Base-by-base conservation (phyloP, 306 rosid genomes). In the Acacia crassicarpa region DNA sequence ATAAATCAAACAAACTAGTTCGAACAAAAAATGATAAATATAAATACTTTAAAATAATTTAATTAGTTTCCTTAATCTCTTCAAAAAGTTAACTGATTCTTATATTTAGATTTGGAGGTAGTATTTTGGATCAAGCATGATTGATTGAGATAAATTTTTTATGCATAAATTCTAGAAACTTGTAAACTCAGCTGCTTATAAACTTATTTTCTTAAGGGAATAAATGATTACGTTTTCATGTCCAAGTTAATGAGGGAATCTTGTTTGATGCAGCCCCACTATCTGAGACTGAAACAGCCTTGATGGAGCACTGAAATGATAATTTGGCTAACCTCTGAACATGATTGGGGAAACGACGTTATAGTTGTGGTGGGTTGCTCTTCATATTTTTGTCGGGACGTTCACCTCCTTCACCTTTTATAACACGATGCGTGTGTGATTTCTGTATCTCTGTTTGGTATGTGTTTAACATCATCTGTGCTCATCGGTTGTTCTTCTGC, bases 281-380 rank as follows among this genome's bases (percentile, higher is more conserved):
- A 65, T 92, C 99, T 1, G 99, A 96, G 88, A 96, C 97, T 46
- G 99, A 96, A 84, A 82, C 93, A 2, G 98, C 99, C 66, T 82
- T 96, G 91, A 96, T 96, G 94, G 99, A 96, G 80, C 97, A 88
- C 79, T 95, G 89, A 91, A 80, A 79, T 44, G 15, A 54, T 54
- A 77, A 54, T 79, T 67, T 51, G 78, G 82, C 80, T 78, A 70
- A 77, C 69, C 81, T 85, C 76, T 51, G 77, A 78, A 51, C 58
- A 73, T 46, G n/a, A 40, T 67, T 9, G 48, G 74, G 46, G 83
- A 81, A 82, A 76, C 44, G 53, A 20, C 67, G 22, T 40, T 81
- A 80, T 78, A 62, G 61, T 81, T 78, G 81, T 61, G 84, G 85
- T 70, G 85, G 76, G 75, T 82, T 82, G 83, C 76, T 65, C 59